Conservation (phyloP, 2,329 filamentous ascomycete species). For the Tolypocladium paradoxum region DNA sequence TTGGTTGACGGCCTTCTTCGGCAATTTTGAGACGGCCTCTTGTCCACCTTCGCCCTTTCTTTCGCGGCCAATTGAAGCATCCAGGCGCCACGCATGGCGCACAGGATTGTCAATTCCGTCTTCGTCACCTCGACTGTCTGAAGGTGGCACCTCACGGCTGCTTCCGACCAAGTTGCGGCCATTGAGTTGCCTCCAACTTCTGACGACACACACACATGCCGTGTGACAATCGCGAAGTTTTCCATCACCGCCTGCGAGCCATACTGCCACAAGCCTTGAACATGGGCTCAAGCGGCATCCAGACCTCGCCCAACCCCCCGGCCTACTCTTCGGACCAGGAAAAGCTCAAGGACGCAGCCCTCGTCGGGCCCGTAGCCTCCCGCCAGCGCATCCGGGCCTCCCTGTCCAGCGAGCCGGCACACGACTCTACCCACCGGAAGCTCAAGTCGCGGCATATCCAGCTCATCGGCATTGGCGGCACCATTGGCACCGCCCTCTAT, state of each 20-base stretch:
- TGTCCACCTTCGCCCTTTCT: not conserved
- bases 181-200: not conserved
- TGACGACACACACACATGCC: not conserved
- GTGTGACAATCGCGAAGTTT: not conserved
- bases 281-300: not conserved
- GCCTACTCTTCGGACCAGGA: not conserved
- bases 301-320: not conserved
- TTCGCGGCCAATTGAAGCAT: not conserved
- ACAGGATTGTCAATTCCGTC: not conserved
- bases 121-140: not conserved
- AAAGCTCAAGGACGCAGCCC: not conserved
- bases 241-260: not conserved
- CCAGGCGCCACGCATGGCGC: not conserved
- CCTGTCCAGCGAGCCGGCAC: slow-evolving; percentile 7
- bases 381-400: slow-evolving; percentile 7
- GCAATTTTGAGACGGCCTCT: not conserved
- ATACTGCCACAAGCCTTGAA: too few relatives aligned
- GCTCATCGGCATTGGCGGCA: slow-evolving; percentile 52
- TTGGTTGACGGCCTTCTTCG: not conserved
- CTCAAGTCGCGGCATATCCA: slow-evolving; percentile 48
- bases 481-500: slow-evolving; percentile 51
- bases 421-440: slow-evolving; percentile 37
- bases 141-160: not conserved
- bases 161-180: too few relatives aligned
- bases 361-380: not conserved